Conservation (phyloP, 768 basidiomycete species). For the Termitomyces titanicus region DNA sequence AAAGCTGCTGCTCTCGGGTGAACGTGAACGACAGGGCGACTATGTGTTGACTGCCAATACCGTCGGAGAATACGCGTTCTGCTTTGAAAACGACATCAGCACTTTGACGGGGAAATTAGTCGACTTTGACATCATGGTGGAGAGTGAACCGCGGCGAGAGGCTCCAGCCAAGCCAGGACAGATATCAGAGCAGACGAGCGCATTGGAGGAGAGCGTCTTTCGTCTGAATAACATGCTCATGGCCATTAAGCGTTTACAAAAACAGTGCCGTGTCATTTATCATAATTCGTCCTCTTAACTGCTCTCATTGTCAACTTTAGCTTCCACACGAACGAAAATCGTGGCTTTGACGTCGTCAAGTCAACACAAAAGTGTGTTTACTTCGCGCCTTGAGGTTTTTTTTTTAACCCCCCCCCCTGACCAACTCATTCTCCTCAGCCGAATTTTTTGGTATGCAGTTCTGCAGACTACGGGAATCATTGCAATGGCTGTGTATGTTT, state of each 20-base stretch:
- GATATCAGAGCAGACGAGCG: slow-evolving; percentile 88
- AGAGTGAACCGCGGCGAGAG: slow-evolving; percentile 91
- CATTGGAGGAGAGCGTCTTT: slow-evolving; percentile 94
- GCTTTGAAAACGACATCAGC: slow-evolving; percentile 97
- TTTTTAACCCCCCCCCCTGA: too few species aligned
- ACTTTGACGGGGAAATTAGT: slow-evolving; percentile 92
- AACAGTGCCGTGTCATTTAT: slow-evolving; percentile 61
- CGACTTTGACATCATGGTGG: slow-evolving; percentile 97
- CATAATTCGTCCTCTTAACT: neutral
- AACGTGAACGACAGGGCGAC: slow-evolving; percentile 92
- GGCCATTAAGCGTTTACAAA: slow-evolving; percentile 90
- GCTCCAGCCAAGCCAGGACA: slow-evolving; percentile 86
- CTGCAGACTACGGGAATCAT: slow-evolving; percentile 76
- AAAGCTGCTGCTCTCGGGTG: slow-evolving; percentile 82
- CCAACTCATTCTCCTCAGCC: slow-evolving; percentile 36
- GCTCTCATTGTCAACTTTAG: slow-evolving; percentile 33
- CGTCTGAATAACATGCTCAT: slow-evolving; percentile 82
- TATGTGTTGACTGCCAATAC: slow-evolving; percentile 94
- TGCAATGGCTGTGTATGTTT: slow-evolving; percentile 82
- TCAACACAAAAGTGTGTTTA: slow-evolving; percentile 76
- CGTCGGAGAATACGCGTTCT: slow-evolving; percentile 90
- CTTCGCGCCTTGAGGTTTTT: neutral
- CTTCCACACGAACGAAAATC: slow-evolving; percentile 91
- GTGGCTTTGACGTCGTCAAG: slow-evolving; percentile 90
- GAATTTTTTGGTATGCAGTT: slow-evolving; percentile 92